These are phyloP conservation scores for Termitomyces sp. DNA, from an alignment of 768 basidiomycete species.

Conservation along the genomic window DNA sequence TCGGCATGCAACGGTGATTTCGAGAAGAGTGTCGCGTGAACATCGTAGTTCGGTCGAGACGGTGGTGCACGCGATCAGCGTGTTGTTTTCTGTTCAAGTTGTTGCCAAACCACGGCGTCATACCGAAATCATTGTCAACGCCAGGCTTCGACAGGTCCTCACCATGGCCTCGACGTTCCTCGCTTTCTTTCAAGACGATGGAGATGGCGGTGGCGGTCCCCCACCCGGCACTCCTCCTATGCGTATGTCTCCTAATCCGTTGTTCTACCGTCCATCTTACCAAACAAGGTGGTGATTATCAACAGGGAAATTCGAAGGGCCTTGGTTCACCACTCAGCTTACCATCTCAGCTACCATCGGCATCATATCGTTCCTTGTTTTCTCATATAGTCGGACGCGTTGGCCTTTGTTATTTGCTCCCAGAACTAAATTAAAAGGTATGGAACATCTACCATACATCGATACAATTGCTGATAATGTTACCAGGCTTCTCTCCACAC, in stretches of 20 bases:
- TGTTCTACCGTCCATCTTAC: background rate
- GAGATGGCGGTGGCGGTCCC: slow-evolving; percentile 33
- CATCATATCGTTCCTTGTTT: slow-evolving; percentile 74
- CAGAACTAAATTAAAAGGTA: slow-evolving; percentile 91
- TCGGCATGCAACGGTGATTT: too few relatives aligned
- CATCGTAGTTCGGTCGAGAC: background rate
- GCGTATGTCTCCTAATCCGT: slow-evolving; percentile 13
- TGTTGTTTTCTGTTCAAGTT: background rate
- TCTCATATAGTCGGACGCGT: slow-evolving; percentile 83
- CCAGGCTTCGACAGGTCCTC: background rate
- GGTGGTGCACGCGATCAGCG: background rate
- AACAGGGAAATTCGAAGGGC: slow-evolving; percentile 80
- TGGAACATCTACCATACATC: background rate
- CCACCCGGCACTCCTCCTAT: slow-evolving; percentile 28
- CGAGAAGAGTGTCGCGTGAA: too few relatives aligned
- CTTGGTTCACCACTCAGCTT: slow-evolving; percentile 94
- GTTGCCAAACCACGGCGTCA: slow-evolving; percentile 6
- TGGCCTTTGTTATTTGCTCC: slow-evolving; percentile 93
- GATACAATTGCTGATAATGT: slow-evolving; percentile 7
- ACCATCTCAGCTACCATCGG: slow-evolving; percentile 77
- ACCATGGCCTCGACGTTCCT: slow-evolving; percentile 16
- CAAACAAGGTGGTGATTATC: background rate
- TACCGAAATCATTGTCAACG: background rate
- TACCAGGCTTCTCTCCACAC: slow-evolving; percentile 84
- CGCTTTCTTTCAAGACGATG: slow-evolving; percentile 22